Evolutionary conservation across 495 filamentous ascomycete genomes (phyloP), one percentile per base, ranked within the genome.

Genomic region (Aspergillus taichungensis): DNA sequence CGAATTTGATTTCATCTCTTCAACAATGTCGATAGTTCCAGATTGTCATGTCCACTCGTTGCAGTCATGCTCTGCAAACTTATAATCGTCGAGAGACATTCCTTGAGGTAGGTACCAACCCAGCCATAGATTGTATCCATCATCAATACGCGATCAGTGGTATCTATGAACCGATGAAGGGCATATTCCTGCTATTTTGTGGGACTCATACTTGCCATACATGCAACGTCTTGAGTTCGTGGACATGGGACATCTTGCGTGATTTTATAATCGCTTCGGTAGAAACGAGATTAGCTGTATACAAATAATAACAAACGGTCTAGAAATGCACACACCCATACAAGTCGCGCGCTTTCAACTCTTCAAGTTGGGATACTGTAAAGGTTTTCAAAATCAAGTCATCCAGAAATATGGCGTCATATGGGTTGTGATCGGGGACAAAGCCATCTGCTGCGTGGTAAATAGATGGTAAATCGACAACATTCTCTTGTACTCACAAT

Each of bases 341-440:
- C 43, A 78, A 84, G 8, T 72, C 74, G 8, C 45, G 53, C 13
- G 62, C 60, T 13, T 73, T 69, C 13, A 82, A 61, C 6, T 57
- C 45, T 5, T 59, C 61, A 44, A 58, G 64, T 43, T 73, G 67
- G 8, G 41, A 35, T 1, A 40, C 30, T 9, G 55, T 61, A 10
- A 80, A 50, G 30, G 57, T 54, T 11, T 67, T 65, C 13, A 80
- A 50, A 24, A 87, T 57, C 8, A 69, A 64, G 14, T 80, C 71
- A 47, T 86, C 82, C 3, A 87, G 63, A 6, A 52, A 56, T 2
- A 77, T 60, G 46, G 72, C 72, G 46, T 87, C 84, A 67, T 69
- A 79, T 27, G 58, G 55, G 52, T 87, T 86, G 9, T 62, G 43
- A 6, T 61, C 63, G 28, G 83, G 69, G 28, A 78, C 70, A 53